These are phyloP conservation scores for Spathaspora girioi DNA, from an alignment of 805 yeast genomes.

Conservation along the genomic window DNA sequence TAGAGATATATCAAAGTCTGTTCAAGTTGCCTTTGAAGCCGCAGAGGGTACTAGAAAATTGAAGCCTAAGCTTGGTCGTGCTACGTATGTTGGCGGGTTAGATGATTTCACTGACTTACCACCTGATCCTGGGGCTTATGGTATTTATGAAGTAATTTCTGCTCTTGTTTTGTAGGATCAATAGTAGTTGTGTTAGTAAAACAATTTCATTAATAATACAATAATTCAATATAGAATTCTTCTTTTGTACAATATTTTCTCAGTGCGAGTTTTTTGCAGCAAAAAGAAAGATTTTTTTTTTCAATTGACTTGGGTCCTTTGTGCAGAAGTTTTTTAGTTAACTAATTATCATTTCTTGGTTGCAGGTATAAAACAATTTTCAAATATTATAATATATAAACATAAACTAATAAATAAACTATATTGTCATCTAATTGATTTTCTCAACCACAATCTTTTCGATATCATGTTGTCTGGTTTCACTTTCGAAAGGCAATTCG, in stretches of 20 bases:
- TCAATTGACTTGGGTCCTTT: no score
- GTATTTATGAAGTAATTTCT: constrained; percentile 28
- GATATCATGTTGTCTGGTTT: not conserved
- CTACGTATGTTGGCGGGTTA: constrained; percentile 32
- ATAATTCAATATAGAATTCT: not conserved
- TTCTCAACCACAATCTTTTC: not conserved
- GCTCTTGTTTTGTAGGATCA: constrained; percentile 14
- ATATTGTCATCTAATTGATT: not conserved
- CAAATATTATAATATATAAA: no score
- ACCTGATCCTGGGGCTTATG: constrained; percentile 42
- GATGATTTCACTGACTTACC: constrained; percentile 23
- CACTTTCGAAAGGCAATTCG: constrained; percentile 1
- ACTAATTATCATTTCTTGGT: no score
- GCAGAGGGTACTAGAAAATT: constrained; percentile 35
- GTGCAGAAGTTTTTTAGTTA: no score
- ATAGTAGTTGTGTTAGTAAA: not conserved
- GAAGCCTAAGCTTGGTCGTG: constrained; percentile 34
- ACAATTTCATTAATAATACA: not conserved
- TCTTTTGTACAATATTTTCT: no score
- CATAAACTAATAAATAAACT: not conserved
- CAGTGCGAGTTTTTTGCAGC: no score
- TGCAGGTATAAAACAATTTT: no score
- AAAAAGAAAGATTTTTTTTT: no score
- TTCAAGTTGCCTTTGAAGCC: constrained; percentile 21
- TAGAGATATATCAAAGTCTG: constrained; percentile 18